Base-by-base conservation (phyloP, 1,284 basidiomycete species). In the Ceratobasidium sp. region DNA sequence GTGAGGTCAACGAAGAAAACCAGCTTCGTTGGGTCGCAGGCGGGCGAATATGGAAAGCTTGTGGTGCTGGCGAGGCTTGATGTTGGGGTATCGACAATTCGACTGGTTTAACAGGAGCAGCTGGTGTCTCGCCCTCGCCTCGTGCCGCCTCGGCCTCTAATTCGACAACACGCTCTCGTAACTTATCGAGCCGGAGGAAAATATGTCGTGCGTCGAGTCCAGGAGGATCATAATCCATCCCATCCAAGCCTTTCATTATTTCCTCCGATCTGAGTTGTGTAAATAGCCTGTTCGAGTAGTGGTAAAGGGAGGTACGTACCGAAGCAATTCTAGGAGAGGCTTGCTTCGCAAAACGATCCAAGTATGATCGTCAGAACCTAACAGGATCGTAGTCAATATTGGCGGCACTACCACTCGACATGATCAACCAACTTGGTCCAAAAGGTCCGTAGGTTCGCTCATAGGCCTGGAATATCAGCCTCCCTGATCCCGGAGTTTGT, bases 191-290 rank as follows among this genome's bases (percentile, higher is more conserved):
- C n/a, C 52, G 50, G 16, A 57, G 33, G 50, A 55, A 70, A 8
- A 70, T 33, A 57, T 70, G 52, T 4, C 67, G 67, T 14, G 67
- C 67, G 33, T 70, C 67, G 48, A 70, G 33, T 5, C 67, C 67
- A 41, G 67, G 67, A 6, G 30, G n/a, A 18, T 35, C 27, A 3
- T 20, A 2, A 30, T 41, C 33, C 1, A 70, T 20, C 1, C 67
- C 52, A 35, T 44, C 35, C 4, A 55, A 41, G 2, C 67, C 67
- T 18, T 57, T 55, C 20, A 70, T 35, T 18, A 52, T 50, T 20
- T 35, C 46, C 16, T 70, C 50, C 52, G 67, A 57, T 38, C 67
- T 70, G 35, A 6, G 4, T 12, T 54, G 52, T 4, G 20, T 23
- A 23, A 20, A 10, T 12, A 50, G 64, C 23, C 2, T 23, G 20